Conservation (phyloP, 208 protist species). For the Trypanosoma scelopori region DNA sequence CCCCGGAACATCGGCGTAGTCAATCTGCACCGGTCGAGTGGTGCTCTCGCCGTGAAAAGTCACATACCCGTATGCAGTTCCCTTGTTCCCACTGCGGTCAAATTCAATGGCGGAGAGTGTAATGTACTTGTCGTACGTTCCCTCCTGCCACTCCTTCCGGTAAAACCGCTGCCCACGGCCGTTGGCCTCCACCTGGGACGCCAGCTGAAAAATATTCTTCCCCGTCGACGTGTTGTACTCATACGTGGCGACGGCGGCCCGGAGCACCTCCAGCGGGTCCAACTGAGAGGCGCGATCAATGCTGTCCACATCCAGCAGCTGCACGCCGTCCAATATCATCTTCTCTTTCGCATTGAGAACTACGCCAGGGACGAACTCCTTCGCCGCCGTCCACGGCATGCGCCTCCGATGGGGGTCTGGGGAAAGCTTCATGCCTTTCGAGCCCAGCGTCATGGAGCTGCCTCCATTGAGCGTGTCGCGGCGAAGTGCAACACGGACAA, state of each 20-base stretch:
- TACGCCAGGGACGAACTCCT: slow-evolving; percentile 80
- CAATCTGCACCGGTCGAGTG: slow-evolving; percentile 70
- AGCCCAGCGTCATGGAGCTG: slow-evolving; percentile 87
- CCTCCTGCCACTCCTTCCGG: slow-evolving; percentile 86
- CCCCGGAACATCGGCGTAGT: slow-evolving; percentile 70
- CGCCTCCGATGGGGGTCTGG: slow-evolving; percentile 71
- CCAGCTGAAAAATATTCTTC: slow-evolving; percentile 85
- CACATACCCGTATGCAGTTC: slow-evolving; percentile 84
- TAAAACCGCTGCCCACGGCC: slow-evolving; percentile 79
- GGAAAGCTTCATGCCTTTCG: slow-evolving; percentile 64
- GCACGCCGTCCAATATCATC: slow-evolving; percentile 73
- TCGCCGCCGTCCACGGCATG: slow-evolving; percentile 88
- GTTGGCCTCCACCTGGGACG: slow-evolving; percentile 62
- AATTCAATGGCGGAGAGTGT: slow-evolving; percentile 84
- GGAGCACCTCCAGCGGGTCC: slow-evolving; percentile 83
- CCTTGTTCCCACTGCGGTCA: slow-evolving; percentile 67
- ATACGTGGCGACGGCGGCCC: slow-evolving; percentile 68
- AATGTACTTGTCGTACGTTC: slow-evolving; percentile 88
- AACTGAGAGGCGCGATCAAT: slow-evolving; percentile 76
- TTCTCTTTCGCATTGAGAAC: slow-evolving; percentile 84
- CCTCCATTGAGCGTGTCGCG: slow-evolving; percentile 76
- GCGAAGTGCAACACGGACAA: slow-evolving; percentile 28
- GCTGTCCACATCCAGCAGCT: slow-evolving; percentile 77
- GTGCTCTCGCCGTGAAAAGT: slow-evolving; percentile 89
- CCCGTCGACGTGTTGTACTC: slow-evolving; percentile 87